Evolutionary conservation across 768 basidiomycete species (phyloP).

Genomic region (Tricholoma flavovirens): DNA sequence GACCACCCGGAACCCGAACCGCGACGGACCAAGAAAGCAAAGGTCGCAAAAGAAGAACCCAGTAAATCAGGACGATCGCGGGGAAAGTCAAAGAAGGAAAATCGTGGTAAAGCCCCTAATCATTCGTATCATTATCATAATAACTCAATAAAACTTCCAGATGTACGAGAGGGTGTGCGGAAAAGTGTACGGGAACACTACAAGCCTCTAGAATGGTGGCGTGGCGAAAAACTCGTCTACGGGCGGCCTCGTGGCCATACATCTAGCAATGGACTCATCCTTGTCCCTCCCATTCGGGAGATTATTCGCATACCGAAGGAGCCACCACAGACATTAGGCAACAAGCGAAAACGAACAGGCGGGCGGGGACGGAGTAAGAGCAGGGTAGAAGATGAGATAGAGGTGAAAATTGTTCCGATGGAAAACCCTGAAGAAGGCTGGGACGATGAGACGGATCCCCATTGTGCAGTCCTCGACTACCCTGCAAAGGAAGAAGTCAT

Average conservation of each 20-base stretch:
- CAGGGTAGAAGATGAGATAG: constrained; percentile 45
- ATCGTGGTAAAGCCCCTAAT: constrained; percentile 26
- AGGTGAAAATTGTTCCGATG: constrained; percentile 19
- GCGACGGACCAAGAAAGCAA: constrained; percentile 32
- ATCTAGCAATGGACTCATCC: constrained; percentile 36
- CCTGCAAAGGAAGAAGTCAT: constrained; percentile 52
- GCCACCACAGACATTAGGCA: constrained; percentile 22
- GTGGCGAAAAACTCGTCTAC: constrained; percentile 86
- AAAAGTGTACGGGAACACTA: constrained; percentile 65
- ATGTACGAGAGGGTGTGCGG: constrained; percentile 51
- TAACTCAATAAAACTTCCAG: constrained; percentile 15
- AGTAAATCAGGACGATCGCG: constrained; percentile 17
- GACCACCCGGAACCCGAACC: constrained; percentile 23
- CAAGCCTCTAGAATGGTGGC: constrained; percentile 85
- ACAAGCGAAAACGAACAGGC: constrained; percentile 30
- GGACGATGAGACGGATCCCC: constrained; percentile 71
- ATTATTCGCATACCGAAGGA: constrained; percentile 48
- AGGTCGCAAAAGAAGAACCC: constrained; percentile 17
- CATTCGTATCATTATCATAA: neutral
- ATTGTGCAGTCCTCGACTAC: constrained; percentile 66
- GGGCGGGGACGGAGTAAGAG: constrained; percentile 51
- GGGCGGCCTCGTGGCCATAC: constrained; percentile 36
- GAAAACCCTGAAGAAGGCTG: constrained; percentile 70
- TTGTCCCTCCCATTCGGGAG: constrained; percentile 61
- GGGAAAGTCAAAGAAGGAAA: constrained; percentile 35